These are phyloP conservation scores for Eimeria zaria DNA, from an alignment of 169 alveolate species.

Conservation along the genomic window DNA sequence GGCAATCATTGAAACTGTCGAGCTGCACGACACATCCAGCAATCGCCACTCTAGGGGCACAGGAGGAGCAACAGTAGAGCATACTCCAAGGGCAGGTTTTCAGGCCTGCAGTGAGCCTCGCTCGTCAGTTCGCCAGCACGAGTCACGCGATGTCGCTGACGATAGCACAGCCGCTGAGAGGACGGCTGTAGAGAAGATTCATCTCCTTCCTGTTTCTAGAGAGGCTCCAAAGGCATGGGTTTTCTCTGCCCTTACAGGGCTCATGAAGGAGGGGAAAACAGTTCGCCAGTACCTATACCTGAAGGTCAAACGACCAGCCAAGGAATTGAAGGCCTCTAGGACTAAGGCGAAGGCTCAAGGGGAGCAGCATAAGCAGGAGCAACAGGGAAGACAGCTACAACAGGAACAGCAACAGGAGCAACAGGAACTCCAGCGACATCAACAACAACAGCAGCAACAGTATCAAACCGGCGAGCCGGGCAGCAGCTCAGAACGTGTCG, in stretches of 20 bases:
- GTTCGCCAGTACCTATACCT: constrained; percentile 70
- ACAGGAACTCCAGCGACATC: background rate
- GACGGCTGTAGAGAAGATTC: constrained; percentile 73
- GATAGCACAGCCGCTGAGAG: constrained; percentile 21
- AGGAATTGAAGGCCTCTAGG: constrained; percentile 3
- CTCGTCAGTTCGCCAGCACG: background rate
- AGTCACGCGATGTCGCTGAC: background rate
- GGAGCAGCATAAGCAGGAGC: background rate
- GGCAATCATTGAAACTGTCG: background rate
- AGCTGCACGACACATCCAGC: background rate
- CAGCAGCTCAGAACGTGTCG: constrained; percentile 1
- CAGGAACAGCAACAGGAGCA: background rate
- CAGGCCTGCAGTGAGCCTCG: background rate
- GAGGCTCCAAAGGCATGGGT: constrained; percentile 68
- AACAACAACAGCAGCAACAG: background rate
- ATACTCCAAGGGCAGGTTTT: background rate
- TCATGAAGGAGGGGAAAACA: constrained; percentile 54
- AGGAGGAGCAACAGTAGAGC: background rate
- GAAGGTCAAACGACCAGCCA: constrained; percentile 47
- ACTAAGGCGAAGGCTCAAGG: background rate
- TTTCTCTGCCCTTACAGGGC: constrained; percentile 53
- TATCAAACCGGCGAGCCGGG: background rate
- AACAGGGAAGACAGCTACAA: background rate
- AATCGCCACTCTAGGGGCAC: background rate
- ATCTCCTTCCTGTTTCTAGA: constrained; percentile 56